These are phyloP conservation scores for Macadamia tetraphylla DNA, from an alignment of 164 flowering plant species.

Conservation along the genomic window DNA sequence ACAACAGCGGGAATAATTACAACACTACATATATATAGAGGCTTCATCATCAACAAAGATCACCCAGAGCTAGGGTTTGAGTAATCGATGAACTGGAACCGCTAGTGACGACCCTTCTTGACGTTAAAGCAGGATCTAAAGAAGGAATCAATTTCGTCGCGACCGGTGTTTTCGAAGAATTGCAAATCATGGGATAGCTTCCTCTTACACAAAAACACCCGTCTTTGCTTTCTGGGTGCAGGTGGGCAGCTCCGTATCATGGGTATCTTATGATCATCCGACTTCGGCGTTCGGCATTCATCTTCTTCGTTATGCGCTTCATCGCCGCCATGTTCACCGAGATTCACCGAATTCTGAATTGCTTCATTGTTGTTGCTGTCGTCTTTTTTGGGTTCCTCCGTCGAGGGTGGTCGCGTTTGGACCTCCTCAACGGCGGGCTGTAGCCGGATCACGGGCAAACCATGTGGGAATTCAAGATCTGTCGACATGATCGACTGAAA, in stretches of 20 bases:
- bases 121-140: not conserved
- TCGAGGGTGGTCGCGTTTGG: not conserved
- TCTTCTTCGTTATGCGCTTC: conserved; percentile 2
- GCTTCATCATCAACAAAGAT: no score
- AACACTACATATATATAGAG: no score
- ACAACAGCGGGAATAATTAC: no score
- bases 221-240: conserved; percentile 27
- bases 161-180: conserved; percentile 29
- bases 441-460: not conserved
- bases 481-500: not conserved
- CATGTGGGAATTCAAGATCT: conserved; percentile 6
- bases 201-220: conserved; percentile 20
- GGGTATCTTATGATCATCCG: conserved; percentile 36
- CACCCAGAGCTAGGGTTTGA: no score
- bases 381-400: not conserved
- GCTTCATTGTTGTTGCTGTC: no score
- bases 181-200: conserved; percentile 21
- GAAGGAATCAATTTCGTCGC: conserved; percentile 30
- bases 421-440: not conserved
- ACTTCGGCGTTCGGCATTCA: conserved; percentile 29
- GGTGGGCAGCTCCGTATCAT: conserved; percentile 27
- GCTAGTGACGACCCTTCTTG: no score
- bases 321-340: no score
- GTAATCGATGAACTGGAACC: no score
- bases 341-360: not conserved